These are phyloP conservation scores for Microstroma glucosiphilum DNA, from an alignment of 1,284 basidiomycete genomes.

Conservation along the genomic window DNA sequence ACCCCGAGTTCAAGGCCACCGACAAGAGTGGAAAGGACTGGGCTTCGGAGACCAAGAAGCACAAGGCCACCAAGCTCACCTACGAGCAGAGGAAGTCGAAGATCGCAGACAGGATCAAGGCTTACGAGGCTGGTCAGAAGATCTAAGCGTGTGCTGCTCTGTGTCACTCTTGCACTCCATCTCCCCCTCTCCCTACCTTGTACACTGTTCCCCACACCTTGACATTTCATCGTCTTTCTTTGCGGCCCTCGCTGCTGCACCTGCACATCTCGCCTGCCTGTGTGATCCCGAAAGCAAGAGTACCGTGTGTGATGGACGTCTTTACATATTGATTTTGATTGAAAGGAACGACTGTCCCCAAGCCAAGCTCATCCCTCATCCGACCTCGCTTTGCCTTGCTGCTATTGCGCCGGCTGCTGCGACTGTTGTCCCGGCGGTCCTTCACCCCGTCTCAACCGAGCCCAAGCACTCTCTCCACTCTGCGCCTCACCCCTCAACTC, in stretches of 20 bases:
- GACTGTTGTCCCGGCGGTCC: not conserved
- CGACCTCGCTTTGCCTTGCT: not conserved
- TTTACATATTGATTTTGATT: not conserved
- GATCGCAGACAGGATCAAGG: constrained; percentile 45
- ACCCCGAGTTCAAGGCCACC: constrained; percentile 82
- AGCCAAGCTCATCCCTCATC: not conserved
- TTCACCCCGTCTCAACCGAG: not conserved
- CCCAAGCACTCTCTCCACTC: not conserved
- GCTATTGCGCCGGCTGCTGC: not conserved
- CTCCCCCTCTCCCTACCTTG: not conserved
- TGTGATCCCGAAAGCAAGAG: not conserved
- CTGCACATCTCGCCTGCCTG: not conserved
- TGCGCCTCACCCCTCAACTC: not conserved
- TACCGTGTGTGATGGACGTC: not conserved
- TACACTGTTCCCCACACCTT: not conserved
- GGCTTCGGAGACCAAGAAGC: constrained; percentile 77
- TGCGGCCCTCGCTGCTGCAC: not conserved
- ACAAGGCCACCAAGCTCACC: constrained; percentile 67
- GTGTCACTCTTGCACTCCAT: not conserved
- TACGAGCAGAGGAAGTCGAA: constrained; percentile 59
- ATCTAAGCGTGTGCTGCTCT: not conserved
- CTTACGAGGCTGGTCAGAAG: constrained; percentile 27
- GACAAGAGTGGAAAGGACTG: constrained; percentile 82
- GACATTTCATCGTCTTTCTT: not conserved
- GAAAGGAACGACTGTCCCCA: not conserved